Base-by-base conservation (phyloP, 179 eudicot species). In the Beta corolliflora region DNA sequence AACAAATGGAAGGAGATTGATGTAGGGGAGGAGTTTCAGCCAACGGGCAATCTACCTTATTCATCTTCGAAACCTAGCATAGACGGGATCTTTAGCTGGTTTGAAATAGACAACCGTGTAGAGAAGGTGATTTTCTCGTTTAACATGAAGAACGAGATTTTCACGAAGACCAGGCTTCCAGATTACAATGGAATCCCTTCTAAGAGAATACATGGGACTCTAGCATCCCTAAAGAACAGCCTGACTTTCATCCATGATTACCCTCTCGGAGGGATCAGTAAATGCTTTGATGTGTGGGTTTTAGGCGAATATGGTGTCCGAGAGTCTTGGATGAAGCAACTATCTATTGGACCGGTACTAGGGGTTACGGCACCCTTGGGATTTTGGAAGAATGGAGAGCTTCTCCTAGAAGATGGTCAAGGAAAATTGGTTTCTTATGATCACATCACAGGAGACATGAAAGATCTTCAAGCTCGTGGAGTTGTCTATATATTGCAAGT, bases 301-400 rank as follows among this genome's bases (percentile, higher is more conserved):
- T 78, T 86, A 67, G 88, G 85, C 21, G 86, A 88, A 75, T 88
- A 88, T 41, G 90, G 90, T 75, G 77, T 76, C 7, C 68, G 63
- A 52, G 72, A 77, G 12, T 83, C 87, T 4, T 88, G 88, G 90
- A 79, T 81, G 16, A 88, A 86, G 78, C 79, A 76, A 46, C 73
- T 82, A 48, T 69, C 82, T 6, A 77, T 86, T 68, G 85, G 82
- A 48, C 87, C 86, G 16, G n/a, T 81, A 46, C 12, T 25, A 29
- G 83, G 80, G 23, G 83, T 82, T 9, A 56, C 46, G 25, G 70
- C 73, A 16, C 82, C 88, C 0, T 84, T 84, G 13, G 88, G 83
- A 6, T 75, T 85, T 78, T 75, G 56, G 77, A 82, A 65, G 21
- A 75, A 74, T 15, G 85, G 84, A 7, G 86, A 86, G 77, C 69